phyloP scores from a whole-genome alignment of 177 flowering plant species.

The Telopea speciosissima region DNA sequence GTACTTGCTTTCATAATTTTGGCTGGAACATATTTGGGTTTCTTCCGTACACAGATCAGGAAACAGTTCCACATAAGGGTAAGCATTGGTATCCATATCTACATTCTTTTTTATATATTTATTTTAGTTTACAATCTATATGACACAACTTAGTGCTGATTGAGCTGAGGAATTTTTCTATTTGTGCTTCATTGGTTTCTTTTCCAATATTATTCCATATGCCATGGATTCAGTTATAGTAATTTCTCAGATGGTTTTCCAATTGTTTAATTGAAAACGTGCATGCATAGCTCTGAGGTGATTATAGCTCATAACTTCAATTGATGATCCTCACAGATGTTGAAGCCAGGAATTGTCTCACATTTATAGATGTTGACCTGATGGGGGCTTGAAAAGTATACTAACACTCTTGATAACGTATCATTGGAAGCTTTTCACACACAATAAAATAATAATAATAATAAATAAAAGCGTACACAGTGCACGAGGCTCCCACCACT shows the following conservation, averaged over 20 bases:
- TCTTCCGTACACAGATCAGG: constrained; percentile 54
- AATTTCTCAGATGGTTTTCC: too few species aligned
- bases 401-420: too few species aligned
- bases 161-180: background rate
- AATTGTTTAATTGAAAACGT: too few species aligned
- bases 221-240: background rate
- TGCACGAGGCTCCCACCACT: too few species aligned
- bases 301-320: too few species aligned
- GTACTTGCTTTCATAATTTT: constrained; percentile 49
- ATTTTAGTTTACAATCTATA: background rate
- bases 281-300: too few species aligned
- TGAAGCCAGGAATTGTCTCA: too few species aligned
- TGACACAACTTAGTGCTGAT: background rate
- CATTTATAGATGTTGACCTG: too few species aligned
- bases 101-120: background rate
- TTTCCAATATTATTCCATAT: background rate
- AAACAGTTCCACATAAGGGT: constrained; percentile 85
- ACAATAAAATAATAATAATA: too few species aligned
- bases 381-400: background rate
- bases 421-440: too few species aligned
- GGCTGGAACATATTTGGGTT: constrained; percentile 55
- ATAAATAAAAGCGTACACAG: too few species aligned
- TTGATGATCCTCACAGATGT: too few species aligned
- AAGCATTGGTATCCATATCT: constrained; percentile 13
- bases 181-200: background rate